Evolutionary conservation across 2,329 filamentous ascomycete genomes (phyloP), one percentile per base, ranked within the genome.

Genomic region (Penicillium oxalicum): DNA sequence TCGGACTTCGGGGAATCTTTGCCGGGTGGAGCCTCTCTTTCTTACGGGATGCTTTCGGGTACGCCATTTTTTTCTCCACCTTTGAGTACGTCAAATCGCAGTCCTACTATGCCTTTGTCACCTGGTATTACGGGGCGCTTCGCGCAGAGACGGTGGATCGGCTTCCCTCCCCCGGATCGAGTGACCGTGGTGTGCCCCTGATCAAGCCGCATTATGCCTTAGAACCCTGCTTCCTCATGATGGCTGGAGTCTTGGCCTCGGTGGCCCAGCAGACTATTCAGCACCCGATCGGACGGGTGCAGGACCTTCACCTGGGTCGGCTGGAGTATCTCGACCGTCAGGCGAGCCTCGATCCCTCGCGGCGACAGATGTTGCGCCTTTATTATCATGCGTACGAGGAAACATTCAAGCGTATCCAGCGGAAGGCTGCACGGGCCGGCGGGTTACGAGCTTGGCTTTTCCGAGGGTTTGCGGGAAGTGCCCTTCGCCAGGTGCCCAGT

Each of bases 81-180:
- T 85, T 85, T 53, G 82, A 85, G 62, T 82, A 76, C 29, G 69
- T 84, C 59, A 85, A 85, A 58, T 75, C 76, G 33, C 82, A 84
- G 58, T 74, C 70, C 13, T 84, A 83, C 61, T 83, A 83, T 63
- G 72, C 70, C 7, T 84, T 81, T 55, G 70, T 84, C 9, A 76
- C 75, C n/a, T 71, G 71, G 50, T 82, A 78, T 55, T 84, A 84
- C 58, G 77, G 77, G 24, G 66, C 64, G 12, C 57, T 70, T 27
- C 62, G 58, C 38, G 54, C 52, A 28, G 57, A 57, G 38, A 57
- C 52, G 25, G 55, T 66, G 41, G 65, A 62, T 33, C 57, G 48
- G 42, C 52, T 69, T 39, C 65, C 59, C 4, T 58, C 59, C 11
- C 50, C 57, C 12, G 51, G 53, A n/a, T 57, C 56, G 26, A 58